These are phyloP conservation scores for Sambucus nigra DNA, from an alignment of 129 eudicot species.

Conservation along the genomic window DNA sequence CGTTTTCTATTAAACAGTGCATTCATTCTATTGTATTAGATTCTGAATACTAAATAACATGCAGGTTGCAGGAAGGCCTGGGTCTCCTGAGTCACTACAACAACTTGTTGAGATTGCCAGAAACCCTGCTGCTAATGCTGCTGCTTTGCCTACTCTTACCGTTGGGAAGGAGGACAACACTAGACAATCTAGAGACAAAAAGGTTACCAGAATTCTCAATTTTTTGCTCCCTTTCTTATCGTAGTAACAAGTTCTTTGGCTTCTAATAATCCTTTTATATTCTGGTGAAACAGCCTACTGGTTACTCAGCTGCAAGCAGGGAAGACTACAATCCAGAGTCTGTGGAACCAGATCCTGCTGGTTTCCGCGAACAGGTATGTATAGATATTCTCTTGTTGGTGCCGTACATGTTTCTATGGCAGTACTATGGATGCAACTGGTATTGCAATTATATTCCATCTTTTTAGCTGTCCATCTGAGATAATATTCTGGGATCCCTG, in stretches of 20 bases:
- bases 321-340: neutral
- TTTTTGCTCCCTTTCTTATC: neutral
- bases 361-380: neutral
- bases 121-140: neutral
- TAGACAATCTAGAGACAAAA: neutral
- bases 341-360: neutral
- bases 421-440: too few species aligned
- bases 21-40: too few species aligned
- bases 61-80: neutral
- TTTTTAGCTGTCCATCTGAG: too few species aligned
- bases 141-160: neutral
- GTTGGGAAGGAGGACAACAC: neutral
- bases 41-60: neutral
- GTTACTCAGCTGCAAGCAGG: neutral
- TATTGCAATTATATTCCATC: too few species aligned
- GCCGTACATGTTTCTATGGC: too few species aligned
- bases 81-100: neutral
- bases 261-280: neutral
- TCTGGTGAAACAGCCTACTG: slow-evolving; percentile 1
- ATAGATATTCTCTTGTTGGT: neutral
- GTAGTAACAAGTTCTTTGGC: neutral
- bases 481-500: too few species aligned
- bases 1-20: too few species aligned
- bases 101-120: neutral
- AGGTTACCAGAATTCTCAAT: neutral